phyloP scores from a whole-genome alignment of 176 grass and related monocot genomes.

The Canna indica region DNA sequence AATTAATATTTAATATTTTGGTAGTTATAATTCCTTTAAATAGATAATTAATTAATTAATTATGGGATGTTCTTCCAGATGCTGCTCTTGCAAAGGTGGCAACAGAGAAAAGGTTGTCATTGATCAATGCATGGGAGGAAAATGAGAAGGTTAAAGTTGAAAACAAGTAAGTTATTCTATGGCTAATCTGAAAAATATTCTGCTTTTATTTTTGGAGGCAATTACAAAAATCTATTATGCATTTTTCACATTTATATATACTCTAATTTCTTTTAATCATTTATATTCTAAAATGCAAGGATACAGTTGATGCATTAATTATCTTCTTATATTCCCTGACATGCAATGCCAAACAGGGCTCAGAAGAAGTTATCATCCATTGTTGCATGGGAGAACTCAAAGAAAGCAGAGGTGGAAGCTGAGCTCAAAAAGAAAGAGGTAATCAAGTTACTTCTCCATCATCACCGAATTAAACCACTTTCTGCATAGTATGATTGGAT shows the following conservation, averaged over 20 bases:
- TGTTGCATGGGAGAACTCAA: constrained; percentile 81
- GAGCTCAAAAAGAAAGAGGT: constrained; percentile 70
- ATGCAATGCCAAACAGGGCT: constrained; percentile 28
- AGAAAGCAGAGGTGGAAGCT: constrained; percentile 59
- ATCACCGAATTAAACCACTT: neutral
- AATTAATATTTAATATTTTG: too few relatives aligned
- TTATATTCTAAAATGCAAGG: neutral
- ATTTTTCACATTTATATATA: neutral
- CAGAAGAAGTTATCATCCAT: constrained; percentile 50
- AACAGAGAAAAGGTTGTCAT: constrained; percentile 44
- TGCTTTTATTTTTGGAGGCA: neutral
- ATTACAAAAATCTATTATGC: neutral
- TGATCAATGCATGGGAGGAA: constrained; percentile 85
- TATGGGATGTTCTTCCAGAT: constrained; percentile 27
- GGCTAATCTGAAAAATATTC: neutral
- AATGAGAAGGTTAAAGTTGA: constrained; percentile 70
- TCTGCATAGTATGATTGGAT: neutral
- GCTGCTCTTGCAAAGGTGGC: constrained; percentile 49
- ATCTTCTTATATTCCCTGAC: too few relatives aligned
- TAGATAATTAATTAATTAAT: neutral
- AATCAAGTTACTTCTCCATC: neutral
- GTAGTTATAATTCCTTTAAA: neutral
- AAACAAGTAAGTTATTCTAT: constrained; percentile 53
- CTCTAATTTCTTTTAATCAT: neutral
- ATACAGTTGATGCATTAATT: neutral